A percentile compares a stretch with the other conserved stretches of the same genome.
Evolutionary conservation across 805 yeast genomes (phyloP).

Genomic region (Starmerella roubikii): DNA sequence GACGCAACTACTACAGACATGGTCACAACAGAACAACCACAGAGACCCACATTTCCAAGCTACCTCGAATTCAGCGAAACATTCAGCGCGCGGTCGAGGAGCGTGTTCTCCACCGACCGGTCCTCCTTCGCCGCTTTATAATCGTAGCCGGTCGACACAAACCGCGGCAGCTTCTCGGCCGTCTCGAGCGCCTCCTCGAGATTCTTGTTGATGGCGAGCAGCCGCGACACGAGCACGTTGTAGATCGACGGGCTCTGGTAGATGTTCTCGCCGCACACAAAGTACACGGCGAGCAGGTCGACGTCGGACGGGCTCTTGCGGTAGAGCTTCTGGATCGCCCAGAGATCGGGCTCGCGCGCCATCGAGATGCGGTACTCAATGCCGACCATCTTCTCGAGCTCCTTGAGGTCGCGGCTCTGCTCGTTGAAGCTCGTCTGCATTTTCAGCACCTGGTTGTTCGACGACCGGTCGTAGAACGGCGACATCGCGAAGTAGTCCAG

Average conservation of each 20-base stretch:
- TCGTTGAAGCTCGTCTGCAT: conserved; percentile 87
- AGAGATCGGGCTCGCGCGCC: conserved; percentile 78
- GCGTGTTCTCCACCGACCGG: neutral
- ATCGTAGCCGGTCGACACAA: conserved; percentile 49
- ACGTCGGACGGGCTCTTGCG: conserved; percentile 38
- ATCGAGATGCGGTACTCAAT: conserved; percentile 65
- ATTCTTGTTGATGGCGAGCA: conserved; percentile 37
- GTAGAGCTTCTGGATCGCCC: conserved; percentile 78
- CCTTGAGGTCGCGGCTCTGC: conserved; percentile 35
- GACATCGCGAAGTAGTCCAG: conserved; percentile 86
- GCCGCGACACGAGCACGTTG: conserved; percentile 57
- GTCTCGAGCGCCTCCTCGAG: conserved; percentile 36
- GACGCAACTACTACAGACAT: no score
- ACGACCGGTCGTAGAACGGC: conserved; percentile 87
- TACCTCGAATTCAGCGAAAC: neutral
- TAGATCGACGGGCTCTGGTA: conserved; percentile 77
- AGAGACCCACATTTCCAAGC: neutral
- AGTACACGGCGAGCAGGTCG: conserved; percentile 57
- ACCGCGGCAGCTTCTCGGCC: conserved; percentile 38
- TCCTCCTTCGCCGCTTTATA: conserved; percentile 24
- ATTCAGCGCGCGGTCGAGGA: conserved; percentile 2
- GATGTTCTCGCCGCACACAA: conserved; percentile 80
- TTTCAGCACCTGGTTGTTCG: conserved; percentile 85
- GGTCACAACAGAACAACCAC: no score
- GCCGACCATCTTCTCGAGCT: conserved; percentile 68